Evolutionary conservation across 2,329 filamentous ascomycete genomes (phyloP), one percentile per base, ranked within the genome.

Genomic region (Alternaria solani): DNA sequence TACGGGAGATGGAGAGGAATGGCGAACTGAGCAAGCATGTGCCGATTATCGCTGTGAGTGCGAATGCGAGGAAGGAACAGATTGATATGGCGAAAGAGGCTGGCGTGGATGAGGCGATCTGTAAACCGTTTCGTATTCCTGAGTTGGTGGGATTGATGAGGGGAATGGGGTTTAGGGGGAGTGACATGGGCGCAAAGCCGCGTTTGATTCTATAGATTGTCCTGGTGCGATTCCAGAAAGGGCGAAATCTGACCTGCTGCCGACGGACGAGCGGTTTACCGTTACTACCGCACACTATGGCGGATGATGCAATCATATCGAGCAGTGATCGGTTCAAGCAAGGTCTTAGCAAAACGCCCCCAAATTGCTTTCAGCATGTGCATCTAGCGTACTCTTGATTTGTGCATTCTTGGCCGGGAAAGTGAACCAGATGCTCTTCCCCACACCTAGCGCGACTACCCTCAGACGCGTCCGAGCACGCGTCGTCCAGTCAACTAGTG

Each of bases 61-160:
- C 68, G 6, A 76, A 76, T 57, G 74, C 69, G n/a, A 60, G 74
- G 34, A 55, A 46, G n/a, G 68, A 74, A 53, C 74, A 76, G 57
- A 63, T 73, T 6, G 47, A 53, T 16, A n/a, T 14, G 48, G 58
- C 58, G 41, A 20, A 59, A 43, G 58, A 66, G 9, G 69, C 71
- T 2, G 72, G 72, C 2, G 72, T 74, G 66, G 71, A 75, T 54
- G 63, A 65, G 75, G 87, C 93, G 46, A 89, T 94, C 41, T 89
- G 89, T 7, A 94, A 94, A 73, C 91, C 91, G 4, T 94, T 93
- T 73, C 63, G 68, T 8, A 66, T 74, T 14, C 30, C 34, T 12
- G 56, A 59, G 23, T n/a, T 57, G 16, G 34, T 52, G n/a, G 47
- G 12, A 14, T 48, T 61, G 34, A 48, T 57, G 25, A 16, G 20